Conservation (phyloP, 495 filamentous ascomycete genomes). For the Extremus antarcticus region DNA sequence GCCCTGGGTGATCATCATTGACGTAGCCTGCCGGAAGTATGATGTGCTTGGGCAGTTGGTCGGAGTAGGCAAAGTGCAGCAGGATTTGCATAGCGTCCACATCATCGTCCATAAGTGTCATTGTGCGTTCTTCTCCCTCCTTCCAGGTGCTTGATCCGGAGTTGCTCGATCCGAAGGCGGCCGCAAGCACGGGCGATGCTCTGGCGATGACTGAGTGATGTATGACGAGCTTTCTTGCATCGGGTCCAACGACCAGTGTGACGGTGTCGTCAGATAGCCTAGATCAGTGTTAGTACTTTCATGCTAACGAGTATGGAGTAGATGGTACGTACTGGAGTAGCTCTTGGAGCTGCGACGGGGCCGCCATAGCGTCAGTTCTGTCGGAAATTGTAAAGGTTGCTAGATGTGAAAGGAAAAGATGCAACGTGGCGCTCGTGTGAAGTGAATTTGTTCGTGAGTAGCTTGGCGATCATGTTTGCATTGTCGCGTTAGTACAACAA, state of each 20-base stretch:
- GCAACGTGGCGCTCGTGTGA: too few species aligned
- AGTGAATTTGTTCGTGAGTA: too few species aligned
- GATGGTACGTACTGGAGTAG: neutral
- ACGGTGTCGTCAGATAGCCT: neutral
- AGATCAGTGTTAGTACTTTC: too few species aligned
- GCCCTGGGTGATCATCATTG: neutral
- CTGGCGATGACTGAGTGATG: neutral
- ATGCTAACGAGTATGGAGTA: neutral
- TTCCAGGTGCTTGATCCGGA: slow-evolving; percentile 2
- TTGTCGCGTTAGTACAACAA: neutral
- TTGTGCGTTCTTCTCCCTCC: neutral
- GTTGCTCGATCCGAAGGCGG: neutral
- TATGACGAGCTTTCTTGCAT: neutral
- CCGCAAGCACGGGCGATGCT: neutral
- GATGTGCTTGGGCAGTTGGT: neutral
- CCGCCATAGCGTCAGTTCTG: neutral
- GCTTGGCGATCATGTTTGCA: neutral
- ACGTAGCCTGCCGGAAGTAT: too few species aligned
- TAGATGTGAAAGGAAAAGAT: neutral
- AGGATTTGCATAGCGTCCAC: neutral
- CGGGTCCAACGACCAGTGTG: neutral
- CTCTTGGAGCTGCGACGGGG: too few species aligned
- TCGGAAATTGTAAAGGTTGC: neutral
- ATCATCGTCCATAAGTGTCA: slow-evolving; percentile 5
- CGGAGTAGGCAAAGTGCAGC: slow-evolving; percentile 8